These are phyloP conservation scores for Lodderomyces oxycetoniae DNA, from an alignment of 1,139 yeast species.

Conservation along the genomic window DNA sequence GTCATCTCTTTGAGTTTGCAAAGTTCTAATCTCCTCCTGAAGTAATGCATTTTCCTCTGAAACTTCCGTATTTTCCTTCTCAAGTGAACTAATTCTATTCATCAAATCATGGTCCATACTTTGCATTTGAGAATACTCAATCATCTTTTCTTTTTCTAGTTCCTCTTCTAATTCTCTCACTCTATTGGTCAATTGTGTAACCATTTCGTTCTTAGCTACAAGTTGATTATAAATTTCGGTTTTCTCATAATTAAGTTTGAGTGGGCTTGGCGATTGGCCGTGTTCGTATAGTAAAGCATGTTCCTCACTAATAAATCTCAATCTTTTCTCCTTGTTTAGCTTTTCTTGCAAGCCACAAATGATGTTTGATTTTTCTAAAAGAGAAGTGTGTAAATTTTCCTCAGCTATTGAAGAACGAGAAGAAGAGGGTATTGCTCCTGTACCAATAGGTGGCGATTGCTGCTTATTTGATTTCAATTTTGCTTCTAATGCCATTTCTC, in stretches of 20 bases:
- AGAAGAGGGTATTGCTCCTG: neutral
- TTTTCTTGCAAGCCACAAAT: constrained; percentile 53
- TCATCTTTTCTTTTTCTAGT: neutral
- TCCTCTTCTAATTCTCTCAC: constrained; percentile 28
- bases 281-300: constrained; percentile 54
- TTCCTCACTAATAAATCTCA: constrained; percentile 66
- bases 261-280: constrained; percentile 50
- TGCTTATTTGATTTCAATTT: constrained; percentile 24
- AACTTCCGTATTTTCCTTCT: constrained; percentile 15
- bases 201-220: constrained; percentile 43
- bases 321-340: constrained; percentile 58
- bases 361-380: constrained; percentile 41
- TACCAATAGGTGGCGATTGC: constrained; percentile 5
- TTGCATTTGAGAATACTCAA: constrained; percentile 17
- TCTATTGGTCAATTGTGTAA: constrained; percentile 40
- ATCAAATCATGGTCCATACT: constrained; percentile 26
- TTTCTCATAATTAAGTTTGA: constrained; percentile 55
- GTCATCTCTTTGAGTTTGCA: constrained; percentile 54
- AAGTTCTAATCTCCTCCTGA: constrained; percentile 21
- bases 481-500: constrained; percentile 58
- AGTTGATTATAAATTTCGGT: constrained; percentile 47
- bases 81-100: constrained; percentile 6
- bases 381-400: constrained; percentile 18
- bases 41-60: neutral
- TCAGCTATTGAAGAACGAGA: neutral